These are phyloP conservation scores for Zygoascus sp. DNA, from an alignment of 1,139 yeast species.

Conservation along the genomic window DNA sequence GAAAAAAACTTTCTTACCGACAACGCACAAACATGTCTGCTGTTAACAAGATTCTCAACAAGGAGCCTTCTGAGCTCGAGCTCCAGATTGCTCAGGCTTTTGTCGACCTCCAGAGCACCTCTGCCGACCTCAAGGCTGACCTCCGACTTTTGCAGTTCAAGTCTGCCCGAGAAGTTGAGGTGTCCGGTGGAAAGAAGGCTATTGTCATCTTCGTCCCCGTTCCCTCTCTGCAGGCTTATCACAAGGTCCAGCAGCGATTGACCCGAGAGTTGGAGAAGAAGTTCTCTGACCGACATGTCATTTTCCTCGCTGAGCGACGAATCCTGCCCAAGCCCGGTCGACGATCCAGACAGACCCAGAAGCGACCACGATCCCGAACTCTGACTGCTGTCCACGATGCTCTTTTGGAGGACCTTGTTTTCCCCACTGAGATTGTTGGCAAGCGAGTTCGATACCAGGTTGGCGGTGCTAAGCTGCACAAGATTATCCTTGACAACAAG, in stretches of 20 bases:
- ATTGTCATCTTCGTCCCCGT: conserved; percentile 97
- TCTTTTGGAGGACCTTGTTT: conserved; percentile 97
- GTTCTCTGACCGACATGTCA: conserved; percentile 99
- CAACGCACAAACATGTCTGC: conserved; percentile 66
- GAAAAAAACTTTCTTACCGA: conserved; percentile 5
- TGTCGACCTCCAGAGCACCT: conserved; percentile 91
- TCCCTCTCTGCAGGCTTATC: conserved; percentile 89
- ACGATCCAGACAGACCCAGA: conserved; percentile 85
- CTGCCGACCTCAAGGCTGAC: conserved; percentile 94
- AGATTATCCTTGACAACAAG: conserved; percentile 97
- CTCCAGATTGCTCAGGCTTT: conserved; percentile 99
- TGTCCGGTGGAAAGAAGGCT: conserved; percentile 98
- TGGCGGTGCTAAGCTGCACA: conserved; percentile 98
- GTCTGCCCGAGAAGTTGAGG: conserved; percentile 96
- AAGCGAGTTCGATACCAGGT: conserved; percentile 99
- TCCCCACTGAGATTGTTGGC: conserved; percentile 99
- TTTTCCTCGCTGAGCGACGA: conserved; percentile 99
- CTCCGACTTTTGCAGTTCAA: conserved; percentile 98
- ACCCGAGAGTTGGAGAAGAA: conserved; percentile 99
- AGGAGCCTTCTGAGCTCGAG: conserved; percentile 90
- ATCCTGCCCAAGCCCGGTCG: conserved; percentile 88
- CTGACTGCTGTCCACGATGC: conserved; percentile 98
- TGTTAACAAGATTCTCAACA: conserved; percentile 79
- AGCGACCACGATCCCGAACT: conserved; percentile 99
- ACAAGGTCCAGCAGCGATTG: conserved; percentile 87